A percentile compares a stretch with the other conserved stretches of the same genome.
These are phyloP conservation scores for Auricularia heimuer DNA, from an alignment of 768 basidiomycete genomes.

Conservation along the genomic window DNA sequence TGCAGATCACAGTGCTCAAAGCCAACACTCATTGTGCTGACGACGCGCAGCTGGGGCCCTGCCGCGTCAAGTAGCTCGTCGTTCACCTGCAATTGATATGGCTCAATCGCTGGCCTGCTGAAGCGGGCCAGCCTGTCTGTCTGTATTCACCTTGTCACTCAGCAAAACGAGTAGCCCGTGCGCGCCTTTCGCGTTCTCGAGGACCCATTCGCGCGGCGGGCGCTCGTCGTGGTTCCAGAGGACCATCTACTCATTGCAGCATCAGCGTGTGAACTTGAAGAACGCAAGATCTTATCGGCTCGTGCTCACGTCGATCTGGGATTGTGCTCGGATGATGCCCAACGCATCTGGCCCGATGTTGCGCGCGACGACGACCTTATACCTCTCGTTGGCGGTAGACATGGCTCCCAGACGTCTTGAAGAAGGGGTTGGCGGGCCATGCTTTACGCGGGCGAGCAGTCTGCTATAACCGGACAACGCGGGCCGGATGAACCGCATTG, in stretches of 20 bases:
- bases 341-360: constrained; percentile 1
- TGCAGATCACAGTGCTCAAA: constrained; percentile 76
- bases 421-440: too few relatives aligned
- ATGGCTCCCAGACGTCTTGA: neutral
- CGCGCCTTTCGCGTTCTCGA: constrained; percentile 61
- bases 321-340: neutral
- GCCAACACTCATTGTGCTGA: constrained; percentile 91
- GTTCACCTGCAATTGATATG: constrained; percentile 42
- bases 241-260: neutral
- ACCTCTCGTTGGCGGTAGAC: neutral
- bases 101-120: constrained; percentile 5
- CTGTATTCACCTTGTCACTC: constrained; percentile 49
- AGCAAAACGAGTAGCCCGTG: constrained; percentile 51
- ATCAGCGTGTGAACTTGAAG: neutral
- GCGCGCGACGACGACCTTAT: constrained; percentile 1
- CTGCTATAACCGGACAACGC: too few relatives aligned
- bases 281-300: neutral
- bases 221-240: neutral
- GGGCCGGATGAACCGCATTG: too few relatives aligned
- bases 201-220: constrained; percentile 47
- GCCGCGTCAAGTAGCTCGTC: constrained; percentile 66
- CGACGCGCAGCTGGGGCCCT: constrained; percentile 63
- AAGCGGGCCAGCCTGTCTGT: neutral
- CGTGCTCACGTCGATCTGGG: neutral
- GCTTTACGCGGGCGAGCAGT: too few relatives aligned